Evolutionary conservation across 768 basidiomycete genomes (phyloP).

Genomic region (Hebeloma cylindrosporum): DNA sequence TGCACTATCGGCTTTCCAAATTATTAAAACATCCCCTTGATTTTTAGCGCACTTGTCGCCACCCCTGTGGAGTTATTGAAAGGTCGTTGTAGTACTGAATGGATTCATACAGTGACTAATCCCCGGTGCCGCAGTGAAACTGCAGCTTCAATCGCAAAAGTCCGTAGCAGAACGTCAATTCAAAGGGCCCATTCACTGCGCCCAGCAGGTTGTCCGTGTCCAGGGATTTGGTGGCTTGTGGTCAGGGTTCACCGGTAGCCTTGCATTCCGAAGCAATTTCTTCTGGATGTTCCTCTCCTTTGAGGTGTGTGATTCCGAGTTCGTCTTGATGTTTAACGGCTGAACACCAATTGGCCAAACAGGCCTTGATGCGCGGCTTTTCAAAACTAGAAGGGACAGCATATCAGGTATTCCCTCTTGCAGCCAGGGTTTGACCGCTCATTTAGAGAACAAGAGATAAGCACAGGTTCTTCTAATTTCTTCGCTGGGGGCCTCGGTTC

Average conservation of each 20-base stretch:
- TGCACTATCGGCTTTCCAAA: slow-evolving; percentile 3
- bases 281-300: slow-evolving; percentile 78
- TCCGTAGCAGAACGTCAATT: slow-evolving; percentile 52
- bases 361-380: slow-evolving; percentile 64
- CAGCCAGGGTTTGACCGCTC: slow-evolving; percentile 1
- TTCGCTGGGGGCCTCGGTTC: slow-evolving; percentile 62
- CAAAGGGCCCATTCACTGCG: slow-evolving; percentile 66
- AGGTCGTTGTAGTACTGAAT: slow-evolving; percentile 34
- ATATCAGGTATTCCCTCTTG: slow-evolving; percentile 48
- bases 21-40: slow-evolving; percentile 7
- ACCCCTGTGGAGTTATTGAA: slow-evolving; percentile 81
- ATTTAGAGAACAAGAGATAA: slow-evolving; percentile 42
- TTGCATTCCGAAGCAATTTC: slow-evolving; percentile 73
- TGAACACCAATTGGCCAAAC: slow-evolving; percentile 12
- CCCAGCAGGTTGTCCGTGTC: slow-evolving; percentile 56
- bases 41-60: slow-evolving; percentile 59
- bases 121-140: slow-evolving; percentile 47
- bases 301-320: slow-evolving; percentile 42
- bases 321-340: slow-evolving; percentile 15
- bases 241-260: slow-evolving; percentile 72
- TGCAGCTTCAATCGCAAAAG: slow-evolving; percentile 65
- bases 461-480: slow-evolving; percentile 61
- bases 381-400: slow-evolving; percentile 54
- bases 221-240: slow-evolving; percentile 71
- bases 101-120: slow-evolving; percentile 11